A percentile compares a stretch with the other conserved stretches of the same genome.
These are phyloP conservation scores for Flaveria robusta DNA, from an alignment of 129 eudicot genomes.

Conservation along the genomic window DNA sequence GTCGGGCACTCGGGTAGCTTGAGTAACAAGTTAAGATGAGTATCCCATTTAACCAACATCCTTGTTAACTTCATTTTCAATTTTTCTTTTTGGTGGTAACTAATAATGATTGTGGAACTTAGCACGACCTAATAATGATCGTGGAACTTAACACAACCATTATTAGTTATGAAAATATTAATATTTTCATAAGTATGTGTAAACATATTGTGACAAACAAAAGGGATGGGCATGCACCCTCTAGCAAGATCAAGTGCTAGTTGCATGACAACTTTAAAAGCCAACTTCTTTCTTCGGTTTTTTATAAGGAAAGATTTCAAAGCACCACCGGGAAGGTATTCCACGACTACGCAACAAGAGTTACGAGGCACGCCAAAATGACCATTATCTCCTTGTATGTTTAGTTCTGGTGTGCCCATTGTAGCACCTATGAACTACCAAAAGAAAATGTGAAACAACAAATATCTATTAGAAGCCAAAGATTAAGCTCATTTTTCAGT, in stretches of 20 bases:
- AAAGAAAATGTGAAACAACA: background rate
- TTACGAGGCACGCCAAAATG: constrained; percentile 74
- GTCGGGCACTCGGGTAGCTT: background rate
- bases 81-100: no score
- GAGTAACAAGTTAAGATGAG: background rate
- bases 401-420: constrained; percentile 74
- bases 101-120: background rate
- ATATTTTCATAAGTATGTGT: background rate
- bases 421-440: constrained; percentile 90
- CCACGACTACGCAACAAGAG: constrained; percentile 84
- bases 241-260: constrained; percentile 88
- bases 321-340: constrained; percentile 90
- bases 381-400: constrained; percentile 71
- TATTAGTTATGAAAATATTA: background rate
- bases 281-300: constrained; percentile 74
- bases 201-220: background rate
- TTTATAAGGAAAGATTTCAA: constrained; percentile 77
- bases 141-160: background rate
- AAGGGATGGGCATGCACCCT: constrained; percentile 50
- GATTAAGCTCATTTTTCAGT: no score
- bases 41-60: background rate
- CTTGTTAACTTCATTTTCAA: background rate
- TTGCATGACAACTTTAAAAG: constrained; percentile 83
- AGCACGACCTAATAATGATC: background rate
- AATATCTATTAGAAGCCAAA: background rate